These are phyloP conservation scores for Incumbomyces lentus DNA, from an alignment of 2,329 filamentous ascomycete genomes.

Conservation along the genomic window DNA sequence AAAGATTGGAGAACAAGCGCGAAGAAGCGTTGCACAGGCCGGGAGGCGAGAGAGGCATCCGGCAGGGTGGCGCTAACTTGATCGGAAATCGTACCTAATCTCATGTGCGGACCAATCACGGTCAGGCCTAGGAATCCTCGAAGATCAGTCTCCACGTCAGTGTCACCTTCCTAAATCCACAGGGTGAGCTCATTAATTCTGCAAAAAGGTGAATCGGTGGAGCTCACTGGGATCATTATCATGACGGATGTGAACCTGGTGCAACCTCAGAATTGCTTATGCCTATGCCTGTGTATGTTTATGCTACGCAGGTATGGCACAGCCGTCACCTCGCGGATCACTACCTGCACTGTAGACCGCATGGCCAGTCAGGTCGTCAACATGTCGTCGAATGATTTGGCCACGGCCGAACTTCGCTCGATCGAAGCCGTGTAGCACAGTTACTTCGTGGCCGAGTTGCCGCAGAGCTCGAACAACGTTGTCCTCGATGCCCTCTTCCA, in stretches of 20 bases:
- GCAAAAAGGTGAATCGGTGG: too few relatives aligned
- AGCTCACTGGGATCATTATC: too few relatives aligned
- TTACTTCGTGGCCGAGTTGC: constrained; percentile 61
- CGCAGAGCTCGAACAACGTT: constrained; percentile 58
- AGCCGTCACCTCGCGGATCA: constrained; percentile 76
- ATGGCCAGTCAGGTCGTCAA: constrained; percentile 54
- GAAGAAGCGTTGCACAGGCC: too few relatives aligned
- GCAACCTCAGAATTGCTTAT: too few relatives aligned
- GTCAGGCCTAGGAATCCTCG: neutral
- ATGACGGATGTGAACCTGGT: too few relatives aligned
- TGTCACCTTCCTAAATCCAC: neutral
- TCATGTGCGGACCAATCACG: neutral
- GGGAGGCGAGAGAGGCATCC: too few relatives aligned
- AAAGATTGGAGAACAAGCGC: too few relatives aligned
- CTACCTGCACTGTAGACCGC: constrained; percentile 80
- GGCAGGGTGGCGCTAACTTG: too few relatives aligned
- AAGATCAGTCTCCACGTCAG: neutral
- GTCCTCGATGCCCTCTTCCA: constrained; percentile 71
- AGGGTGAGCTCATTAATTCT: neutral
- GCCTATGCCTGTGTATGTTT: neutral
- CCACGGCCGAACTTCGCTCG: constrained; percentile 72
- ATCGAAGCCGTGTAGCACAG: constrained; percentile 54
- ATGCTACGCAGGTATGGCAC: constrained; percentile 42
- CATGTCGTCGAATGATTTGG: constrained; percentile 70
- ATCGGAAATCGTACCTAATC: too few relatives aligned